A percentile compares a stretch with the other conserved stretches of the same genome.
Evolutionary conservation across 176 grass and related monocot species (phyloP).

Genomic region (Avena sativa): DNA sequence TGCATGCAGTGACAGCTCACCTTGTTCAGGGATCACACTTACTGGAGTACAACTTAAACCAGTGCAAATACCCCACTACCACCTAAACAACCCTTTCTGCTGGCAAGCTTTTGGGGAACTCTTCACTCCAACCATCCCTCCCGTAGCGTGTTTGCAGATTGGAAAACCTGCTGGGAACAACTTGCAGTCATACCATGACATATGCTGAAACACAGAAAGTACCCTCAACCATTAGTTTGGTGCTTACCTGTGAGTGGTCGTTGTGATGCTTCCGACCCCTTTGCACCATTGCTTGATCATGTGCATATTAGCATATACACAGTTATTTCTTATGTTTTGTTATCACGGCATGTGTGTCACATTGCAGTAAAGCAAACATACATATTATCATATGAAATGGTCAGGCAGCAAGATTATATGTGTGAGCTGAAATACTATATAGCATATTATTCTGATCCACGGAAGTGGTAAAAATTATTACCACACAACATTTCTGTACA

Average conservation of each 20-base stretch:
- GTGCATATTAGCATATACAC: conserved; percentile 68
- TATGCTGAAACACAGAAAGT: conserved; percentile 65
- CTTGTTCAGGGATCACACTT: conserved; percentile 90
- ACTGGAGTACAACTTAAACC: conserved; percentile 78
- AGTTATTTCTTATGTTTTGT: conserved; percentile 50
- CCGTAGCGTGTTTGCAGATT: conserved; percentile 84
- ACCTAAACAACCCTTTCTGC: conserved; percentile 90
- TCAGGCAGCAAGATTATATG: conserved; percentile 30
- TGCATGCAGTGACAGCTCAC: conserved; percentile 85
- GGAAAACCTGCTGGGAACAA: conserved; percentile 91
- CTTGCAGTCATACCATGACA: conserved; percentile 74
- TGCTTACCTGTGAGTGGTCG: conserved; percentile 61
- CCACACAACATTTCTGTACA: background rate
- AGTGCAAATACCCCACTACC: conserved; percentile 66
- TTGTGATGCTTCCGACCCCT: conserved; percentile 71
- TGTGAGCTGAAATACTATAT: conserved; percentile 33
- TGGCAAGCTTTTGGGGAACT: conserved; percentile 91
- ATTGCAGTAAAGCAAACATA: conserved; percentile 38
- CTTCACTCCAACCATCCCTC: conserved; percentile 75
- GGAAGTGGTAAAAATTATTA: conserved; percentile 6
- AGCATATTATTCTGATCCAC: background rate
- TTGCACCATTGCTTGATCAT: conserved; percentile 70
- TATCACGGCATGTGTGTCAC: conserved; percentile 26
- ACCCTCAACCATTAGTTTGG: conserved; percentile 43
- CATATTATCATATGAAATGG: conserved; percentile 25